A percentile compares a stretch with the other conserved stretches of the same genome.
Evolutionary conservation across 148 eudicot species (phyloP).

Genomic region (Nyssa sinensis): DNA sequence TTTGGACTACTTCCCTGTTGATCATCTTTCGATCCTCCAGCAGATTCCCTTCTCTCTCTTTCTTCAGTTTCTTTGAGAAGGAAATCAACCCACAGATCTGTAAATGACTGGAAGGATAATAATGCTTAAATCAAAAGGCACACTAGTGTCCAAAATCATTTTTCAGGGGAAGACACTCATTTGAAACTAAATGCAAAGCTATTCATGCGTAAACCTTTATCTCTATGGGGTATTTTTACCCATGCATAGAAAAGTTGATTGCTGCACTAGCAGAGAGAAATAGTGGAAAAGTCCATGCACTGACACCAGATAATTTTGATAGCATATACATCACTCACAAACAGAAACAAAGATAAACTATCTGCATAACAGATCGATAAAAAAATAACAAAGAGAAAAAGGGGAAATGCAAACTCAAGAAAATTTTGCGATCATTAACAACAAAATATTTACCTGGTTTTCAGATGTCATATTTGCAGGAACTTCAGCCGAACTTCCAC

Average conservation of each 20-base stretch:
- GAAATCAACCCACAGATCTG: slow-evolving; percentile 98
- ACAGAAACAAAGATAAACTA: too few relatives aligned
- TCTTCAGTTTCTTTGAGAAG: slow-evolving; percentile 91
- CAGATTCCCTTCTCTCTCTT: slow-evolving; percentile 76
- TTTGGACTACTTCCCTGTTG: slow-evolving; percentile 33
- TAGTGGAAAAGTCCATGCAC: too few relatives aligned
- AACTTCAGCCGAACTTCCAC: slow-evolving; percentile 64
- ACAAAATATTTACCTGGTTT: slow-evolving; percentile 53
- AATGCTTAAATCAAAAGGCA: neutral
- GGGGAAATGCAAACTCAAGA: neutral
- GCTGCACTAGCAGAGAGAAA: neutral
- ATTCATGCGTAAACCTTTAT: too few relatives aligned
- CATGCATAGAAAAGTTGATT: neutral
- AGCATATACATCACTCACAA: too few relatives aligned
- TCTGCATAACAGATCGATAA: neutral
- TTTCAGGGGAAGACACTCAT: neutral
- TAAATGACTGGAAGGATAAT: slow-evolving; percentile 64
- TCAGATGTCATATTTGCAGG: slow-evolving; percentile 58
- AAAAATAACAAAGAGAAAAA: neutral
- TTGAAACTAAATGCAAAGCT: neutral
- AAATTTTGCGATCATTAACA: neutral
- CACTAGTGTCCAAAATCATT: neutral
- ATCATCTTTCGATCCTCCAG: slow-evolving; percentile 33
- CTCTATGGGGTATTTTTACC: too few relatives aligned
- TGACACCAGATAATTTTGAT: neutral